Evolutionary conservation across 2,329 filamentous ascomycete genomes (phyloP), one percentile per base, ranked within the genome.

Genomic region (Botrytis fragariae): DNA sequence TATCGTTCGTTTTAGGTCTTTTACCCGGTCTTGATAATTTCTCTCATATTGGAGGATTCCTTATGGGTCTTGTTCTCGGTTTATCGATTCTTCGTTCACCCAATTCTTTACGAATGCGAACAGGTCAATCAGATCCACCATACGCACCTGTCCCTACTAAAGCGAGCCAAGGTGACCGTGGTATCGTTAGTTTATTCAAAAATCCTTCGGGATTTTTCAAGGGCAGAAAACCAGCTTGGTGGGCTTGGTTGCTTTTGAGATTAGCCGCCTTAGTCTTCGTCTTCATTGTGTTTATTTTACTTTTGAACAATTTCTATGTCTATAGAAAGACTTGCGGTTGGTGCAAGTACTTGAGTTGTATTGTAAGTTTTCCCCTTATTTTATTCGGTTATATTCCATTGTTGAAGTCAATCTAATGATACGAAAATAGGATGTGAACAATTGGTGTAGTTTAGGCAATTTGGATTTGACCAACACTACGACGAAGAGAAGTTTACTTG

Each of bases 21-120:
- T 87, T 99, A 1, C 96, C 96, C 0, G 95, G 95, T 14, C 84
- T 99, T 64, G 96, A 99, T 85, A 99, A 99, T 83, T 99, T 98
- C 82, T 93, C 93, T 25, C 96, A 99, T 78, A 98, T 99, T 75
- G 96, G 96, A 72, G 96, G 96, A 2, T 98, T 98, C 82, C 83
- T 97, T 69, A 97, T 97, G 90, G 96, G 96, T 1, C 84, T 99
- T 10, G 92, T 91, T 0, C 88, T 98, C 1, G 96, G 96, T 20
- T 87, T 98, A 69, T 97, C 91, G 75, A 87, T 99, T 42, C 86
- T 99, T 75, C 94, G 95, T 80, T 98, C 95, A 5, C 96, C 96
- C 2, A 93, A 94, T 76, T 87, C 90, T 2, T 86, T 98, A 32
- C 90, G 94, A 48, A 87, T 91, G 74, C 90, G 92, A 62, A 92